Conservation (phyloP, 2,329 filamentous ascomycete species). For the Rhynchosporium graminicola region DNA sequence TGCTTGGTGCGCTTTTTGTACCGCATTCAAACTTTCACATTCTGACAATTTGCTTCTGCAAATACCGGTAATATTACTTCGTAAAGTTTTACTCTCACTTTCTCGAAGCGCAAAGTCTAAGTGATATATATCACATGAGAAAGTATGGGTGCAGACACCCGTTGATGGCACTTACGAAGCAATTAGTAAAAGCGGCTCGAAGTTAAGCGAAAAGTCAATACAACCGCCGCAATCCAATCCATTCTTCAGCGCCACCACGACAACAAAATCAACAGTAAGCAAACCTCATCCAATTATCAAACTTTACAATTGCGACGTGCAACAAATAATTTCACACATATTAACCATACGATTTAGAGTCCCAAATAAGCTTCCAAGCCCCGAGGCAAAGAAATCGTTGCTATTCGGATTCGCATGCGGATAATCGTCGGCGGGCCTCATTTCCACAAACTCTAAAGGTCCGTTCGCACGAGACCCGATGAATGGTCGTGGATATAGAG, state of each 20-base stretch:
- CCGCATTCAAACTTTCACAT: too few species aligned
- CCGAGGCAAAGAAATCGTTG: background rate
- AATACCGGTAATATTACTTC: too few species aligned
- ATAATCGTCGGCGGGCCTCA: background rate
- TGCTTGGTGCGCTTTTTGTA: too few species aligned
- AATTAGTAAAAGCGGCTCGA: background rate
- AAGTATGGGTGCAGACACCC: background rate
- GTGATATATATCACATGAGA: background rate
- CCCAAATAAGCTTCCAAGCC: too few species aligned
- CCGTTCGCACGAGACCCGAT: background rate
- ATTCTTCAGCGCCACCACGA: background rate
- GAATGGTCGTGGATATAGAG: conserved; percentile 5
- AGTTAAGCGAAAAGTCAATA: conserved; percentile 10
- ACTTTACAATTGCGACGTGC: conserved; percentile 13
- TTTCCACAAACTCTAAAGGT: background rate
- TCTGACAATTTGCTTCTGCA: too few species aligned
- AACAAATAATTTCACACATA: conserved; percentile 4
- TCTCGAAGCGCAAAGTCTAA: background rate
- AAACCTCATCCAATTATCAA: background rate
- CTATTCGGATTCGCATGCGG: background rate
- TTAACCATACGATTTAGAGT: background rate
- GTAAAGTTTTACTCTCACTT: too few species aligned
- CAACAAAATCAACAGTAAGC: background rate
- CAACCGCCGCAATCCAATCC: background rate
- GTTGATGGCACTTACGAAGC: background rate